Percentiles rank a stretch among this genome's conserved stretches.
Evolutionary conservation across 2,329 filamentous ascomycete species (phyloP).

Genomic region (Nectriaceae sp.): DNA sequence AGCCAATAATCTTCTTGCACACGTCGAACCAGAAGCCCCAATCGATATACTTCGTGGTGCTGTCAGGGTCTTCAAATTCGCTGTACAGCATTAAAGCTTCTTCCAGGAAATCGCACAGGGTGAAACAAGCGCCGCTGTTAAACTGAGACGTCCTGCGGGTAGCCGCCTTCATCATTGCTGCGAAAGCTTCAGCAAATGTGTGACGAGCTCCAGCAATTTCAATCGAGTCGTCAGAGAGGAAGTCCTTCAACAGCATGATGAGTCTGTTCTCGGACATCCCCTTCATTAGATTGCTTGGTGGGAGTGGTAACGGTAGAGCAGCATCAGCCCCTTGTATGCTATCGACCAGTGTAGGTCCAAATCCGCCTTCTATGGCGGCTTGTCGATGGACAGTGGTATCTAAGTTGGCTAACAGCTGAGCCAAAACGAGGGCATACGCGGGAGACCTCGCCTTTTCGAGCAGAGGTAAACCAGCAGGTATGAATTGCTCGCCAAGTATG

Average conservation of each 20-base stretch:
- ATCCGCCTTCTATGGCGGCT: slow-evolving; percentile 49
- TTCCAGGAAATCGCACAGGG: slow-evolving; percentile 88
- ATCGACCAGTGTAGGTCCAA: slow-evolving; percentile 47
- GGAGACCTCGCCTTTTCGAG: slow-evolving; percentile 66
- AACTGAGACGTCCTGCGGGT: slow-evolving; percentile 77
- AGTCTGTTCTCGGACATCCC: slow-evolving; percentile 89
- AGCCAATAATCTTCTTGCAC: slow-evolving; percentile 75
- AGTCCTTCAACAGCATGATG: slow-evolving; percentile 78
- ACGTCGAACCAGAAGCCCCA: slow-evolving; percentile 87
- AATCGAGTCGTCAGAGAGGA: slow-evolving; percentile 57
- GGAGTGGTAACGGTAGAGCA: slow-evolving; percentile 62
- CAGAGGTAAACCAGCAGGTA: slow-evolving; percentile 56
- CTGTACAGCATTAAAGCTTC: slow-evolving; percentile 70
- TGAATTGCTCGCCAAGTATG: slow-evolving; percentile 73
- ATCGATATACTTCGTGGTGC: slow-evolving; percentile 56
- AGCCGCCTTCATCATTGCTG: slow-evolving; percentile 70
- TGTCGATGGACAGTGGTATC: slow-evolving; percentile 85
- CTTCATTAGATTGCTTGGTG: slow-evolving; percentile 69
- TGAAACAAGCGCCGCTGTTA: slow-evolving; percentile 82
- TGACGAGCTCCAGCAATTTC: slow-evolving; percentile 52
- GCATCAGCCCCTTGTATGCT: slow-evolving; percentile 61
- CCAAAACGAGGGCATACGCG: slow-evolving; percentile 77
- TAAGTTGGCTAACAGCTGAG: slow-evolving; percentile 76
- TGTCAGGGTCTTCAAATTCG: slow-evolving; percentile 45
- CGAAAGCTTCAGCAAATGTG: slow-evolving; percentile 77